These are phyloP conservation scores for Dactylellina sp. DNA, from an alignment of 2,329 filamentous ascomycete species.

Conservation along the genomic window DNA sequence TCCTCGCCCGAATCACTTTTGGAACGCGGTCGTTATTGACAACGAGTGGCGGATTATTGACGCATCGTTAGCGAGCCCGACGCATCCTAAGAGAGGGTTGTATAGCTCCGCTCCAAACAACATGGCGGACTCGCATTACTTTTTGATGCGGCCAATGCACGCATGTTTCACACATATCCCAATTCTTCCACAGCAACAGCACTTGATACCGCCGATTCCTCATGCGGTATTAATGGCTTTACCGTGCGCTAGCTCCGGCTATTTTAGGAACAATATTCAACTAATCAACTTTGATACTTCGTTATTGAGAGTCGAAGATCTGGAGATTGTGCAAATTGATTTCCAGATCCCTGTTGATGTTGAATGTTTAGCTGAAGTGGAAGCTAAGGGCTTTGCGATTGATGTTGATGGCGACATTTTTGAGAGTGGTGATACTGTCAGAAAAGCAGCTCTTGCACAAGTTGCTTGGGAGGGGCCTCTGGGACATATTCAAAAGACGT, in stretches of 20 bases:
- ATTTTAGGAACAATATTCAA: slow-evolving; percentile 83
- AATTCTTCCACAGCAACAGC: slow-evolving; percentile 86
- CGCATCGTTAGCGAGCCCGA: slow-evolving; percentile 89
- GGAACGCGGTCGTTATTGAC: slow-evolving; percentile 94
- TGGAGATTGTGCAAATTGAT: slow-evolving; percentile 92
- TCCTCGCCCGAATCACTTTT: slow-evolving; percentile 94
- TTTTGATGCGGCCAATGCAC: slow-evolving; percentile 87
- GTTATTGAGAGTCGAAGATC: slow-evolving; percentile 82
- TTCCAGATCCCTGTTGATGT: slow-evolving; percentile 89
- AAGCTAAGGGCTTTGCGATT: slow-evolving; percentile 80
- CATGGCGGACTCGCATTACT: slow-evolving; percentile 88
- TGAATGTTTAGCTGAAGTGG: slow-evolving; percentile 91
- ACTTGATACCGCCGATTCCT: slow-evolving; percentile 87
- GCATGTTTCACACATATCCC: slow-evolving; percentile 97
- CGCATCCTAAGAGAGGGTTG: slow-evolving; percentile 80
- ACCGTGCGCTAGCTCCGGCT: slow-evolving; percentile 85
- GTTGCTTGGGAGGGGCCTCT: slow-evolving; percentile 76
- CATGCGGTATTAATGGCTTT: slow-evolving; percentile 87
- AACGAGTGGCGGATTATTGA: slow-evolving; percentile 97
- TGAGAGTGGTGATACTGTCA: slow-evolving; percentile 87
- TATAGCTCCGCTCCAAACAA: slow-evolving; percentile 80
- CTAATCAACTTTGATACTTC: slow-evolving; percentile 93
- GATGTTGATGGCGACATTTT: slow-evolving; percentile 93
- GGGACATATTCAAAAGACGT: slow-evolving; percentile 83
- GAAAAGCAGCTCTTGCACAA: slow-evolving; percentile 88